Evolutionary conservation across 495 filamentous ascomycete genomes (phyloP), one percentile per base, ranked within the genome.

Genomic region (Xylaria grammica): DNA sequence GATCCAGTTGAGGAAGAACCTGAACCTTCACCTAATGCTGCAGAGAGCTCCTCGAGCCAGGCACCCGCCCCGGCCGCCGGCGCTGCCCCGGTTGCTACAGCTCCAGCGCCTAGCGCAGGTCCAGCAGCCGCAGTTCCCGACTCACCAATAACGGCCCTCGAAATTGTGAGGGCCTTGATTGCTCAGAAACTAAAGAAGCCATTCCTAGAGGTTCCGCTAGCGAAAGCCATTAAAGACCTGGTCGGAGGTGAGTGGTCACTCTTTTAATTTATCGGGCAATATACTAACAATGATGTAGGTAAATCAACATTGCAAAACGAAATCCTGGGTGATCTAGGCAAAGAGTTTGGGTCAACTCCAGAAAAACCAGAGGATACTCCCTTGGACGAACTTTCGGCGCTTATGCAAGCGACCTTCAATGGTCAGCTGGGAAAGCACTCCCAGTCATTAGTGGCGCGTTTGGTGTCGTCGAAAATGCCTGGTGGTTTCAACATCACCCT

Each of bases 171-270:
- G 74, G 85, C 93, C 20, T 78, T 99, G 65, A 90, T 99, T 65
- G 95, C 95, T n/a, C 95, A 99, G 78, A 99, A 99, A 79, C 81
- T 99, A 66, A 99, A 98, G 87, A 99, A 99, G 82, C 81, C 89
- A 13, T 75, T 97, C 54, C 69, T 87, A 29, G 95, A 99, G 67
- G 90, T 99, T 63, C 96, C 96, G 42, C 77, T 98, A 68, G 91
- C 87, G 80, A 99, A 98, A 77, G 96, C 96, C 19, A 97, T 99
- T 80, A 99, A 99, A 75, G 95, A 99, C 81, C 80, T 99, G 42
- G 95, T 99, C 67, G 96, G 95, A 82, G 95, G 95, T 94, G 82
- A 81, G 91, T 84, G 58, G 32, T n/a, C 69, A 50, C 38, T 2
- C 11, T 54, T 27, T 10, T 45, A 19, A 0, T 7, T 40, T 44